Base-by-base conservation (phyloP, 139 green algal genomes). In the Edaphochlamys debaryana region DNA sequence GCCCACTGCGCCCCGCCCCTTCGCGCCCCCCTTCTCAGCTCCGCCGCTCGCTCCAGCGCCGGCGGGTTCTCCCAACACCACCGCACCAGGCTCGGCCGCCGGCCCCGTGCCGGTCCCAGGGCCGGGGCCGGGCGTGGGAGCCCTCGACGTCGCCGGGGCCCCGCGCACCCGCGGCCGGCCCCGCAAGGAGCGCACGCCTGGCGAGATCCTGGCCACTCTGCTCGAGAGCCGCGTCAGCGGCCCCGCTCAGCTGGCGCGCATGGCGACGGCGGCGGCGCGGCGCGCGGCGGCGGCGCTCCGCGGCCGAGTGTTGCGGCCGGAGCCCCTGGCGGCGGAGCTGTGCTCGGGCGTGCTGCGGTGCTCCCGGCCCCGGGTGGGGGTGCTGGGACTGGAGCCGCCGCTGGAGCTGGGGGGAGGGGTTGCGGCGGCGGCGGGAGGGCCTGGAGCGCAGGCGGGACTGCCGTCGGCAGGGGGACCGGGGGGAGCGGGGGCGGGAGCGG, bases 261-360 rank as follows among this genome's bases (percentile, higher is more conserved):
- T 80, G 8, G 73, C 73, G 3, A 19, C 73, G 4, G 73, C 73
- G 38, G 58, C 73, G 30, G 73, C 73, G 37, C 56, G 56, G 36
- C 73, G 73, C 2, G 58, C 58, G 17, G 73, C 56, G 19, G 73
- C 42, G 38, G 73, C 73, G 73, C 6, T 80, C 40, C 73, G 30
- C 4, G 38, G 15, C 9, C 11, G 54, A 30, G n/a, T 27, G 38
- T 0, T 80, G 30, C 73, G 60, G 4, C 73, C 73, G 0, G 40
- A 4, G 56, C 56, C 73, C 36, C 27, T 69, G 56, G 73, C 73
- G 25, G 58, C 73, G 38, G 73, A 36, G 38, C 19, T 80, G 30
- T 69, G 56, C 38, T n/a, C 38, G 38, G 73, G 56, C 25, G 40
- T 69, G 32, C 37, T 69, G 56, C 73, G 73, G 0, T 80, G 73